These are phyloP conservation scores for Fomitopsis serialis DNA, from an alignment of 768 basidiomycete species.

Conservation along the genomic window DNA sequence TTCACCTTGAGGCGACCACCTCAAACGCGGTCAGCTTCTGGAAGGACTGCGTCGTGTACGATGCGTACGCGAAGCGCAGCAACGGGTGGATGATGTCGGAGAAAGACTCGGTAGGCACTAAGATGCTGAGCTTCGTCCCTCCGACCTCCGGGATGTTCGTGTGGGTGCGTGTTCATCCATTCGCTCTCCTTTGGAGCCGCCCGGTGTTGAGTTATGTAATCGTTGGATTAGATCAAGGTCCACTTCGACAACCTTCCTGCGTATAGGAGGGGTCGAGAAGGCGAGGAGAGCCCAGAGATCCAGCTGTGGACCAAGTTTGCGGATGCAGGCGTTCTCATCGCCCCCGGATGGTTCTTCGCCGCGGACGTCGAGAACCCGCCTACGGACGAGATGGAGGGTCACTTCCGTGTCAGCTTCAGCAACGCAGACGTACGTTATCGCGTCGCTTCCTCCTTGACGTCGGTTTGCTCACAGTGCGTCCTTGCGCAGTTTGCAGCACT, in stretches of 20 bases:
- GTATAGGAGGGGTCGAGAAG: constrained; percentile 25
- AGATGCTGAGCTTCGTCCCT: constrained; percentile 63
- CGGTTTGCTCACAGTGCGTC: background rate
- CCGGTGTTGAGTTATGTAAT: background rate
- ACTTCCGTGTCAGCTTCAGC: constrained; percentile 57
- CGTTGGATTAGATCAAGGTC: constrained; percentile 57
- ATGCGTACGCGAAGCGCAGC: constrained; percentile 35
- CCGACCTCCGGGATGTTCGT: constrained; percentile 84
- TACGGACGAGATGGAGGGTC: constrained; percentile 31
- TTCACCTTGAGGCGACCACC: constrained; percentile 42
- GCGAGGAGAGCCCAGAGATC: constrained; percentile 42
- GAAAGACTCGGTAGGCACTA: constrained; percentile 31
- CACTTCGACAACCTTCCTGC: constrained; percentile 55
- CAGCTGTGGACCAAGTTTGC: constrained; percentile 58
- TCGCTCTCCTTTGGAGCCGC: background rate
- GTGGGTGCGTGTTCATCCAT: constrained; percentile 41
- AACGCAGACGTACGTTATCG: constrained; percentile 38
- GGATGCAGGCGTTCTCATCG: constrained; percentile 57
- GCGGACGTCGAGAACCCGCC: constrained; percentile 23
- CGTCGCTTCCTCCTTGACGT: background rate
- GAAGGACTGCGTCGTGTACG: constrained; percentile 38
- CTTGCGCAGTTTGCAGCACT: constrained; percentile 25
- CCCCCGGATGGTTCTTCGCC: constrained; percentile 53
- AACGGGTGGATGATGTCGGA: constrained; percentile 27
- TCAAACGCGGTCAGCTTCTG: constrained; percentile 9